Base-by-base conservation (phyloP, 148 eudicot genomes). In the Nepenthes gracilis region DNA sequence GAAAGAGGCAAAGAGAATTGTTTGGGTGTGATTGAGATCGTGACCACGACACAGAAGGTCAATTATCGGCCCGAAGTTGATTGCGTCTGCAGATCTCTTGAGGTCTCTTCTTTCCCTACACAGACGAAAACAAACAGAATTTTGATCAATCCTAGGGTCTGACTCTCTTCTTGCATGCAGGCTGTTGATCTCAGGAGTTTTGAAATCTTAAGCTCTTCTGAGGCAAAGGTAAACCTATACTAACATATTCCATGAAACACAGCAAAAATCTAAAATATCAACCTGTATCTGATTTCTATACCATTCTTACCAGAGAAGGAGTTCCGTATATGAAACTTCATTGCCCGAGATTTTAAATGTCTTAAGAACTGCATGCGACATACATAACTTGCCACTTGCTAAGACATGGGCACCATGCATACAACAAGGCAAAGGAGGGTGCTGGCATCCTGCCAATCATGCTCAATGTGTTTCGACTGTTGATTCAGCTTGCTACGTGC, bases 21-120 rank as follows among this genome's bases (percentile, higher is more conserved):
- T 69, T 67, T 86, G 75, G 89, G 89, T 53, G 94, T 86, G 52
- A 78, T 83, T 59, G 94, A 86, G 78, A 70, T 86, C 53, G 81
- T 83, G 63, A 79, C 78, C 35, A 86, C 86, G 37, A 72, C 79
- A n/a, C 83, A 68, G 63, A 75, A 72, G 54, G 70, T 77, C 60
- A 74, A 69, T 68, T 86, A 67, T 69, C 81, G 78, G 38, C 83
- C 84, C 15, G 84, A 86, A 75, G 64, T 86, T 65, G 94, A 86
- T 63, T 74, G 70, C 57, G 67, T 86, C 65, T 79, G 84, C 77
- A 79, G 69, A 72, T 89, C 94, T 55, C 94, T 86, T 40, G 85
- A 86, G 94, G 94, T 86, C 32, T 67, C 67, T 68, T 68, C 64
- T 65, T 64, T 40, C 45, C 2, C 45, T 9, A 10, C 10, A 23